These are phyloP conservation scores for Septoria petroselini DNA, from an alignment of 2,329 filamentous ascomycete genomes.

Conservation along the genomic window DNA sequence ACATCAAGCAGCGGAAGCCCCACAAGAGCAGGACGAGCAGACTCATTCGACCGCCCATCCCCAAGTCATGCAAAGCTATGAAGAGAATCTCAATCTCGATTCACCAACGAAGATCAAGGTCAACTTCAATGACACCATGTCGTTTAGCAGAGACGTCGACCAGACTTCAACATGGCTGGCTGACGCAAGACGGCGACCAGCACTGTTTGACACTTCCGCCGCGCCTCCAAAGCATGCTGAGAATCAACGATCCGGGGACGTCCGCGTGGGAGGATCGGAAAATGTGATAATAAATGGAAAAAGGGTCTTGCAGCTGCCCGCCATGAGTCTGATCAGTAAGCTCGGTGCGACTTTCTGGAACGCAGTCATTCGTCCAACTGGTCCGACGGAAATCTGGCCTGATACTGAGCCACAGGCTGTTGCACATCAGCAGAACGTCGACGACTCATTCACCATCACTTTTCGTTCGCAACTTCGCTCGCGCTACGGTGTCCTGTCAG, in stretches of 20 bases:
- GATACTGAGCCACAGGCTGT: neutral
- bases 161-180: conserved; percentile 16
- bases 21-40: conserved; percentile 11
- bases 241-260: neutral
- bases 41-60: conserved; percentile 8
- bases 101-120: conserved; percentile 38
- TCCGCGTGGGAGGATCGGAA: too few species aligned
- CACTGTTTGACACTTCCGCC: conserved; percentile 28
- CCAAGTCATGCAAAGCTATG: conserved; percentile 31
- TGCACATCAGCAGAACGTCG: neutral
- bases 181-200: conserved; percentile 17
- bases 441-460: conserved; percentile 19
- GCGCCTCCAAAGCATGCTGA: neutral
- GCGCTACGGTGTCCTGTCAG: conserved; percentile 37
- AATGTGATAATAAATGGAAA: conserved; percentile 2
- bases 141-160: conserved; percentile 5
- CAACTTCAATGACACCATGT: conserved; percentile 37
- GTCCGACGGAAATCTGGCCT: conserved; percentile 20
- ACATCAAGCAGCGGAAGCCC: conserved; percentile 14
- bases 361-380: conserved; percentile 28
- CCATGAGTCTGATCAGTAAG: conserved; percentile 26
- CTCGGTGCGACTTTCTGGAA: conserved; percentile 34
- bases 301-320: neutral
- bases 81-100: conserved; percentile 38
- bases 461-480: conserved; percentile 33